A percentile compares a stretch with the other conserved stretches of the same genome.
These are phyloP conservation scores for Mycena vulgaris DNA, from an alignment of 768 basidiomycete species.

Conservation along the genomic window DNA sequence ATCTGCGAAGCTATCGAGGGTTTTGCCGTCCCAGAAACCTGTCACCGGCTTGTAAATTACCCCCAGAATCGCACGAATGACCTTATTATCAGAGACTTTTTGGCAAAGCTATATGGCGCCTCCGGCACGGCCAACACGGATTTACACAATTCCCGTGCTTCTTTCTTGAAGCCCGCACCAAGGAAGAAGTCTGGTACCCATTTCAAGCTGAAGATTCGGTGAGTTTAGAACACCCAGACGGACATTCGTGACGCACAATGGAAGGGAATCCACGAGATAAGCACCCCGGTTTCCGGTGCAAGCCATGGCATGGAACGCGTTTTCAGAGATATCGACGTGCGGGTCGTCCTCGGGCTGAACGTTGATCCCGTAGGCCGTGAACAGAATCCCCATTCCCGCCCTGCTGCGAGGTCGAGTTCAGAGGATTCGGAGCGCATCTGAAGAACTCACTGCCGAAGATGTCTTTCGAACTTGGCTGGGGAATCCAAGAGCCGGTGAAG, in stretches of 20 bases:
- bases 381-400: conserved; percentile 41
- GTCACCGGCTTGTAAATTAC: not conserved
- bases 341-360: conserved; percentile 51
- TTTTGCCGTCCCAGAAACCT: conserved; percentile 36
- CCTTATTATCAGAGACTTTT: not conserved
- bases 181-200: conserved; percentile 56
- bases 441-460: conserved; percentile 38
- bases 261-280: conserved; percentile 51
- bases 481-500: conserved; percentile 29
- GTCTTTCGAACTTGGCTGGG: conserved; percentile 23
- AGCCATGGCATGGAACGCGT: conserved; percentile 46
- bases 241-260: conserved; percentile 4
- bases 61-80: not conserved
- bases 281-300: conserved; percentile 46
- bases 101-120: conserved; percentile 42
- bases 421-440: too few species aligned
- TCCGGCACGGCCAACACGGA: conserved; percentile 40
- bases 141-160: conserved; percentile 48
- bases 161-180: conserved; percentile 52
- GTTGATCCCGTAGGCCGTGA: conserved; percentile 53
- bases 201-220: conserved; percentile 44
- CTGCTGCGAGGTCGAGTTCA: conserved; percentile 15
- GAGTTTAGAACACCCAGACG: too few species aligned
- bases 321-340: conserved; percentile 50
- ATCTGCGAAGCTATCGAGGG: conserved; percentile 35